Evolutionary conservation across 2,329 filamentous ascomycete species (phyloP), one percentile per base, ranked within the genome.

Genomic region (Trichophyton benhamiae): DNA sequence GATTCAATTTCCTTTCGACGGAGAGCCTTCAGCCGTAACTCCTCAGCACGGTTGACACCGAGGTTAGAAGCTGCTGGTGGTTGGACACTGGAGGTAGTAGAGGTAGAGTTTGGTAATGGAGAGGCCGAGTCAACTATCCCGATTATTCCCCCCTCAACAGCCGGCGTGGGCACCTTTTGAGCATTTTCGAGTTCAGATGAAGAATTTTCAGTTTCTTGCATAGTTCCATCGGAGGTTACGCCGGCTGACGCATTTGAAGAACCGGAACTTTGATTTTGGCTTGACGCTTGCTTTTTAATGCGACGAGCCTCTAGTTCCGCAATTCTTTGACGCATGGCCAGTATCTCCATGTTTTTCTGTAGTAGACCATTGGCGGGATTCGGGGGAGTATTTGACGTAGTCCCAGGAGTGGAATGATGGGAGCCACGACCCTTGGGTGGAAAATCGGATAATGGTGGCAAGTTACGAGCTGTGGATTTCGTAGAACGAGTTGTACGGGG

Each of bases 1-100:
- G 75, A 75, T 65, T 80, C 73, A n/a, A 81, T 77, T 46, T 80
- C 77, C 61, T 75, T 73, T 64, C 77, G 77, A 27, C 78, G 74
- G 22, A 75, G 67, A 46, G 74, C 68, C 61, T 74, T 78, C 55
- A 69, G 68, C 36, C 72, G 71, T 61, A 76, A 66, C 25, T 66
- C 67, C 57, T 73, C 71, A 25, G 73, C 61, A 52, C 66, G 66
- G 3, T 57, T 48, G 27, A 62, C 71, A 22, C 72, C 61, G 52
- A 66, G 66, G 4, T 57, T 48, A 33, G 63, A 52, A 17, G 70
- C 65, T 60, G 68, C 25, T 6, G 20, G 8, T 27, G 17, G 57
- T 17, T 41, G 20, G 3, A 9, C 6, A 15, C 9, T 30, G 4
- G 22, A 22, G 4, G 25, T 8, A 38, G 5, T 17, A 15, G n/a